Percentiles rank a stretch among this genome's conserved stretches.
phyloP scores from a whole-genome alignment of 306 rosid genomes.

The Cucurbita maxima region DNA sequence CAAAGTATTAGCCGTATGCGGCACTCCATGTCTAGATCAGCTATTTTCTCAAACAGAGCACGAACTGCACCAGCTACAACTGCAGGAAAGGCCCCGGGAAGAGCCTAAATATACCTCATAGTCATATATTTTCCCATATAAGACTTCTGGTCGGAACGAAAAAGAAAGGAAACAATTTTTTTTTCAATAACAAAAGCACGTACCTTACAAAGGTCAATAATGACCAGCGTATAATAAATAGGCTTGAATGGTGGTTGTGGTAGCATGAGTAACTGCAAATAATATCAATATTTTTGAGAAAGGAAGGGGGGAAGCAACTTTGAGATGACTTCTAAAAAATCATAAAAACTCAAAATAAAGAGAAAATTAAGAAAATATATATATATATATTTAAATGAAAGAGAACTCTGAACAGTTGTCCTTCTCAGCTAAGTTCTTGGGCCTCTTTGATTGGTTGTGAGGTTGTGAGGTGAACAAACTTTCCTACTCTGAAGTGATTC shows the following conservation, averaged over 20 bases:
- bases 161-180: background rate
- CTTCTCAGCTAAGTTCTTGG: no score
- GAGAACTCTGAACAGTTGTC: background rate
- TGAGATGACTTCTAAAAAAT: background rate
- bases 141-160: background rate
- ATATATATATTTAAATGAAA: background rate
- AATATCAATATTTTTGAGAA: background rate
- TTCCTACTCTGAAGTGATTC: no score
- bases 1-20: constrained; percentile 89
- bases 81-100: constrained; percentile 99
- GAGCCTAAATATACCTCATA: constrained; percentile 48
- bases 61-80: constrained; percentile 98
- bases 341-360: background rate
- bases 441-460: no score
- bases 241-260: constrained; percentile 97
- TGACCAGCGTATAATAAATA: constrained; percentile 72
- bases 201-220: constrained; percentile 98
- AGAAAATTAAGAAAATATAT: background rate
- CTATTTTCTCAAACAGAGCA: constrained; percentile 81
- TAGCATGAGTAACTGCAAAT: constrained; percentile 74
- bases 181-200: background rate
- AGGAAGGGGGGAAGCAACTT: background rate
- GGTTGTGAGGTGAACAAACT: no score
- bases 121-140: constrained; percentile 14
- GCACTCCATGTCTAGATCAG: constrained; percentile 95